Evolutionary conservation across 2,329 filamentous ascomycete species (phyloP).

Genomic region (Pseudogymnoascus sp.): DNA sequence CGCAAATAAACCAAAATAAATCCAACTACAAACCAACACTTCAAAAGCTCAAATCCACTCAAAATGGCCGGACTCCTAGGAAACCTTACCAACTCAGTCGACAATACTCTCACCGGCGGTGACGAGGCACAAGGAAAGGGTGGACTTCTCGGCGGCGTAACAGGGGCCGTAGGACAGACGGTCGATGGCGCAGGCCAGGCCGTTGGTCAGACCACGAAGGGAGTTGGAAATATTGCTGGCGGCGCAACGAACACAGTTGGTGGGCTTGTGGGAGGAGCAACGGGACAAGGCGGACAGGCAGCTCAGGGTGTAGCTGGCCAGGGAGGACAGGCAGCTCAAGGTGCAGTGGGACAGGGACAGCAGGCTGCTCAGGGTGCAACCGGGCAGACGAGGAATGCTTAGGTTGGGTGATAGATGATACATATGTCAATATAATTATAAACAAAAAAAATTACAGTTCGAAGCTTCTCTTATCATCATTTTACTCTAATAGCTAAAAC

Average conservation of each 20-base stretch:
- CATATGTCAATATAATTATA: not conserved
- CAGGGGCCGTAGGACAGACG: conserved; percentile 29
- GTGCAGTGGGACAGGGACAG: not conserved
- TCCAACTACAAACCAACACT: not conserved
- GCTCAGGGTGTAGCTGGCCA: not conserved
- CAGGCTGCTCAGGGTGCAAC: not conserved
- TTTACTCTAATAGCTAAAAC: not conserved
- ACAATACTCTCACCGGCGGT: conserved; percentile 33
- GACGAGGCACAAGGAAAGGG: conserved; percentile 32
- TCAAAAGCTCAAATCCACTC: conserved; percentile 13
- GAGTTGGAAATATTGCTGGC: conserved; percentile 19
- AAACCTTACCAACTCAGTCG: conserved; percentile 29
- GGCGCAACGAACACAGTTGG: conserved; percentile 19
- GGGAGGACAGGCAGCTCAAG: not conserved
- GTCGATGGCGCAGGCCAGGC: conserved; percentile 30
- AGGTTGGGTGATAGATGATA: not conserved
- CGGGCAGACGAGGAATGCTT: not conserved
- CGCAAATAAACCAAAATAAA: conserved; percentile 9
- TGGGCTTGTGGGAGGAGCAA: conserved; percentile 18
- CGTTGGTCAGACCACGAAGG: conserved; percentile 24
- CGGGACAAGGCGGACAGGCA: conserved; percentile 12
- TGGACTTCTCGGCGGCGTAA: conserved; percentile 30
- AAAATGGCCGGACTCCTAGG: conserved; percentile 30
- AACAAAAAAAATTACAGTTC: not conserved
- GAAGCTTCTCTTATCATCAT: not conserved